Evolutionary conservation across 352 stramenopile species (phyloP).

Genomic region (Globisporangium splendens): DNA sequence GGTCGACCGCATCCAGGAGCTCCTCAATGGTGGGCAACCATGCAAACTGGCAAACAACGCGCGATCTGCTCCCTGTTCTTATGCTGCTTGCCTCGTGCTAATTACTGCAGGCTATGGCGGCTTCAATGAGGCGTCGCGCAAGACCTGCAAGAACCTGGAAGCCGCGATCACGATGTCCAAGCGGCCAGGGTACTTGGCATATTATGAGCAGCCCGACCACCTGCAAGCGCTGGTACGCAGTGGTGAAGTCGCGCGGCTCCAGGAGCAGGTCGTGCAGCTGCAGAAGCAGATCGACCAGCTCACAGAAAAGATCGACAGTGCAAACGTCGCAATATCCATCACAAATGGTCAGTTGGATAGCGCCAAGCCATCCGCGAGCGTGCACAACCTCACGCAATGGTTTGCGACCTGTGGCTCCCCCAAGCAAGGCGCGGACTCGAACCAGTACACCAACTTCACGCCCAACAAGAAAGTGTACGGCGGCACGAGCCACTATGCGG

Average conservation of each 20-base stretch:
- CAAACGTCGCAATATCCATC: slow-evolving; percentile 10
- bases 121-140: slow-evolving; percentile 72
- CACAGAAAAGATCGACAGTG: slow-evolving; percentile 44
- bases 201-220: slow-evolving; percentile 67
- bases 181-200: slow-evolving; percentile 65
- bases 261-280: slow-evolving; percentile 52
- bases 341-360: background rate
- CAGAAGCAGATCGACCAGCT: slow-evolving; percentile 75
- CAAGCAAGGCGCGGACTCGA: slow-evolving; percentile 33
- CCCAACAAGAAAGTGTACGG: slow-evolving; percentile 72
- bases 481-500: slow-evolving; percentile 71
- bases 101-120: slow-evolving; percentile 40
- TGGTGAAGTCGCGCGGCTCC: slow-evolving; percentile 56
- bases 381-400: slow-evolving; percentile 74
- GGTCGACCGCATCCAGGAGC: slow-evolving; percentile 49
- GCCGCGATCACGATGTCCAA: slow-evolving; percentile 73
- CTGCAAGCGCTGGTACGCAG: slow-evolving; percentile 44
- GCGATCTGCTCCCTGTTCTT: background rate
- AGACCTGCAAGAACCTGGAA: slow-evolving; percentile 81
- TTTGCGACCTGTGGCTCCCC: slow-evolving; percentile 62
- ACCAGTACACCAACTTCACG: slow-evolving; percentile 63
- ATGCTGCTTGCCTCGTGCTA: background rate
- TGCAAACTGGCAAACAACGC: no score
- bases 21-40: slow-evolving; percentile 39
- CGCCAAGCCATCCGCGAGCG: slow-evolving; percentile 11